Evolutionary conservation across 2,329 filamentous ascomycete species (phyloP).

Genomic region (Colletotrichum euphorbiae): DNA sequence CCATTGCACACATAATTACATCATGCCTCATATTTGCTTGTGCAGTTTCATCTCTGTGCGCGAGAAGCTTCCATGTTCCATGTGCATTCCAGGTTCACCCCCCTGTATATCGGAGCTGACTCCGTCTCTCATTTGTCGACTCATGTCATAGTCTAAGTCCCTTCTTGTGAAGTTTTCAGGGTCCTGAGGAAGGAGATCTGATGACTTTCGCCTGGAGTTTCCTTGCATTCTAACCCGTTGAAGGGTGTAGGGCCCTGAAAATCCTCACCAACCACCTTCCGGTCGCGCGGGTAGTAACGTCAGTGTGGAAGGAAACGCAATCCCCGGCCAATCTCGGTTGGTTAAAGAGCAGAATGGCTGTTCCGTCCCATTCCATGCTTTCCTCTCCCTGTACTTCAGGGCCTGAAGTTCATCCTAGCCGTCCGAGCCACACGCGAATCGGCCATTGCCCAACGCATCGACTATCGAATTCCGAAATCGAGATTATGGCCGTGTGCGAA

Average conservation of each 20-base stretch:
- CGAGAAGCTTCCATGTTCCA: neutral
- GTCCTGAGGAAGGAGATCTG: constrained; percentile 2
- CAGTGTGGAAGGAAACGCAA: no score
- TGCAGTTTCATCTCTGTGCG: neutral
- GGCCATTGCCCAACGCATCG: neutral
- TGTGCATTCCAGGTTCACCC: neutral
- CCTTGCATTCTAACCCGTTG: neutral
- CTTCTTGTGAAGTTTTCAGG: neutral
- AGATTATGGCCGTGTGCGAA: neutral
- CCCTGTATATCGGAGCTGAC: neutral
- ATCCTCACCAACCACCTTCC: neutral
- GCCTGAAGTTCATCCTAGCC: no score
- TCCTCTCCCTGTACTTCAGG: no score
- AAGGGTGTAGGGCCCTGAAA: neutral
- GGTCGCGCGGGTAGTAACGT: neutral
- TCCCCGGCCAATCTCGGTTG: no score
- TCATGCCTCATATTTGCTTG: constrained; percentile 2
- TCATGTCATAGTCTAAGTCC: neutral
- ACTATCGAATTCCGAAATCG: neutral
- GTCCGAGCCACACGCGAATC: neutral
- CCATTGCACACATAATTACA: no score
- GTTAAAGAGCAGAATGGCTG: no score
- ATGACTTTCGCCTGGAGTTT: neutral
- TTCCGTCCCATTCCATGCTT: no score
- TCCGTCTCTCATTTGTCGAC: neutral